These are phyloP conservation scores for Danielia reshetovae DNA, from an alignment of 805 yeast species.

Conservation along the genomic window DNA sequence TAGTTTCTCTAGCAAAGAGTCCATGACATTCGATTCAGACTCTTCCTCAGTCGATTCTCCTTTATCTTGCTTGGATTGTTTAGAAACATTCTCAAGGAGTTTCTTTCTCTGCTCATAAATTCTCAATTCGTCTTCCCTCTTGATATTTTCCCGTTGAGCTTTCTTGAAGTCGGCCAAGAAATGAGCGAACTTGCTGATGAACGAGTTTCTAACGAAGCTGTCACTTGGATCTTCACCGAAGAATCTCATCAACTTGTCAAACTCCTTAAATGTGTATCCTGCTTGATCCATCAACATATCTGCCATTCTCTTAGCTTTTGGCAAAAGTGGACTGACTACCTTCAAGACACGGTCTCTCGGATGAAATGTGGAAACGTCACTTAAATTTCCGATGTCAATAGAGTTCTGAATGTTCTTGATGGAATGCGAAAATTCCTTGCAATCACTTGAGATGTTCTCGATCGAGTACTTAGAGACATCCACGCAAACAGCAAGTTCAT, in stretches of 20 bases:
- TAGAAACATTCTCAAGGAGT: constrained; percentile 48
- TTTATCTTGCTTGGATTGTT: constrained; percentile 15
- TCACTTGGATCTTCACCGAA: constrained; percentile 69
- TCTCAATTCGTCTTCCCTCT: constrained; percentile 64
- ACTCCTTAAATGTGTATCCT: constrained; percentile 45
- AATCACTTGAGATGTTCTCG: constrained; percentile 59
- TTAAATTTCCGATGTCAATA: constrained; percentile 58
- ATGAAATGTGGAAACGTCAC: constrained; percentile 59
- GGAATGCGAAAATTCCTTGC: constrained; percentile 48
- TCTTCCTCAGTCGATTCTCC: constrained; percentile 34
- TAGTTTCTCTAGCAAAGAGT: constrained; percentile 76
- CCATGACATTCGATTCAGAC: constrained; percentile 65
- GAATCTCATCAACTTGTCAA: constrained; percentile 58
- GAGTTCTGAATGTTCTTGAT: constrained; percentile 51
- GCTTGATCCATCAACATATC: constrained; percentile 50
- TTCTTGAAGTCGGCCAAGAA: constrained; percentile 60
- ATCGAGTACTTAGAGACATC: constrained; percentile 59
- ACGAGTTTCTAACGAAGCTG: constrained; percentile 51
- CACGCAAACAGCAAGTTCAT: constrained; percentile 51
- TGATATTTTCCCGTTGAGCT: constrained; percentile 62
- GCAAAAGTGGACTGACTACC: constrained; percentile 49
- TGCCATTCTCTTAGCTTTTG: constrained; percentile 52
- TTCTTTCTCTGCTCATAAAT: constrained; percentile 74
- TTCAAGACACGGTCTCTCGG: constrained; percentile 60
- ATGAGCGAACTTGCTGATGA: constrained; percentile 57